Base-by-base conservation (phyloP, 495 filamentous ascomycete species). In the Filosporella fistucella region DNA sequence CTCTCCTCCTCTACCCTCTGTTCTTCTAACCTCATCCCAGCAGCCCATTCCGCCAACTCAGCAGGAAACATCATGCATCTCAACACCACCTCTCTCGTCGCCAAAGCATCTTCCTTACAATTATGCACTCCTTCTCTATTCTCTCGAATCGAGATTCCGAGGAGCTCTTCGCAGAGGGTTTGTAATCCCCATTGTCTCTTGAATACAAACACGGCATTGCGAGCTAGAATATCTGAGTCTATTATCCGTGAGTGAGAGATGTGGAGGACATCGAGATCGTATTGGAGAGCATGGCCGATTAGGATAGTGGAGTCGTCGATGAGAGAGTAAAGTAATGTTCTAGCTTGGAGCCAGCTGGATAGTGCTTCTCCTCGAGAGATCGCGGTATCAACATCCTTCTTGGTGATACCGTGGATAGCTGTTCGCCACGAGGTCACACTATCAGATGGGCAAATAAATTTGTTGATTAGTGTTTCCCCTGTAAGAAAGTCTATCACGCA, bases 51-150 rank as follows among this genome's bases (percentile, higher is more conserved):
- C 21, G 45, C 17, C n/a, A 57, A 50, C 26, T 4, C 37, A 26
- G 43, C 26, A 26, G 33, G 42, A 3, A 37, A 43, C 18, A 25
- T 42, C 20, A 35, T 54, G 41, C 44, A 54, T 22, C 49, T 49
- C 23, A 57, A 36, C 22, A 57, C 45, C 35, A 57, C 34, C 25
- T 57, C 55, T 42, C 55, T 48, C 5, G 55, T 50, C 1, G 55
- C 55, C 43, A 57, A 40, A 30, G 54, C 51, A 45, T 57, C 55
- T 42, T 57, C 55, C 45, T 54, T 33, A 42, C 55, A 57, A 28
- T 57, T 45, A 21, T 57, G 55, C 11, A 57, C 36, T 12, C 29
- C 44, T 6, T 22, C 38, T 16, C 54, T 34, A 28, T 45, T 49
- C 44, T 57, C 47, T 32, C 55, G 40, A 39, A 57, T 57, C 24